These are phyloP conservation scores for Cercospora sesami DNA, from an alignment of 2,329 filamentous ascomycete genomes.

Conservation along the genomic window DNA sequence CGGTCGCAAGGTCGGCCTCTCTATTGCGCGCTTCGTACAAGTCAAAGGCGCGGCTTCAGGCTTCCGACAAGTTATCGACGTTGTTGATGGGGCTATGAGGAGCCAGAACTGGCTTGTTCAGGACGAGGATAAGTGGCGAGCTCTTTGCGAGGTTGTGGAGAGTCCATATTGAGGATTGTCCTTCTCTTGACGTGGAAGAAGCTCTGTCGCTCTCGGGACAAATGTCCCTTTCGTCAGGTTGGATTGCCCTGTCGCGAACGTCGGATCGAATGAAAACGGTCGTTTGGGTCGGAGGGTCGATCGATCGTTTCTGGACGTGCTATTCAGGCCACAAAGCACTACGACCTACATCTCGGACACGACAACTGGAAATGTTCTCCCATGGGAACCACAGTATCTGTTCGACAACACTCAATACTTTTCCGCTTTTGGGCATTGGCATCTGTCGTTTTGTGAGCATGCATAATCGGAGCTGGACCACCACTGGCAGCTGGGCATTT, in stretches of 20 bases:
- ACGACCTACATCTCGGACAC: neutral
- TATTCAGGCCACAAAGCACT: neutral
- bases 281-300: neutral
- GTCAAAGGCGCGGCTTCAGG: slow-evolving; percentile 88
- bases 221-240: neutral
- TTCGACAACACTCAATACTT: neutral
- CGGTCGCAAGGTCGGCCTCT: slow-evolving; percentile 71
- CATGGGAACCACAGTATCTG: neutral
- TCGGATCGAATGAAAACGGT: neutral
- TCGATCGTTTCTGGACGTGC: neutral
- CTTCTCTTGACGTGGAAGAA: neutral
- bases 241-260: neutral
- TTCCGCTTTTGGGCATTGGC: neutral
- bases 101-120: slow-evolving; percentile 66
- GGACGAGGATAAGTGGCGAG: slow-evolving; percentile 50
- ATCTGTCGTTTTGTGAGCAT: neutral
- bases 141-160: slow-evolving; percentile 45
- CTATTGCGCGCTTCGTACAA: slow-evolving; percentile 82
- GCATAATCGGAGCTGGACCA: neutral
- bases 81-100: slow-evolving; percentile 68
- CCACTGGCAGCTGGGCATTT: neutral
- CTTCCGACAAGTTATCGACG: slow-evolving; percentile 79
- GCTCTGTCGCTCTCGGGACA: neutral
- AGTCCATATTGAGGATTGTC: slow-evolving; percentile 21
- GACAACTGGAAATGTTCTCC: neutral